phyloP scores from a whole-genome alignment of 352 stramenopile genomes.

The Blastocystis hominis region DNA sequence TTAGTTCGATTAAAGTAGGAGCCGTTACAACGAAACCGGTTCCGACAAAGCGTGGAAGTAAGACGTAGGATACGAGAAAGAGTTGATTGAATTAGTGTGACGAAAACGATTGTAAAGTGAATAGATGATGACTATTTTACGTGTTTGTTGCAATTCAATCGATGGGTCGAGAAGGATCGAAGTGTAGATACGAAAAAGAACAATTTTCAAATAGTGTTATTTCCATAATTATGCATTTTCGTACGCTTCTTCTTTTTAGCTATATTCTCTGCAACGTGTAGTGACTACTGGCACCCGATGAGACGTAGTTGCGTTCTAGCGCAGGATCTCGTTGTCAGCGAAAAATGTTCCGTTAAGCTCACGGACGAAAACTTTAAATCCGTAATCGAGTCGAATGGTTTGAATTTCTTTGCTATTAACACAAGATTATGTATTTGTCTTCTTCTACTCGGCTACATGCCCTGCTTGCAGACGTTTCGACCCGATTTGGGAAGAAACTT shows the following conservation, averaged over 20 bases:
- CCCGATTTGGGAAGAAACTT: constrained; percentile 34
- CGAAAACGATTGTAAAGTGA: neutral
- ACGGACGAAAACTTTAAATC: constrained; percentile 44
- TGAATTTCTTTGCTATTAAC: neutral
- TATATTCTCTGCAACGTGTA: neutral
- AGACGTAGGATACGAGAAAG: neutral
- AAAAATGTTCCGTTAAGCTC: constrained; percentile 17
- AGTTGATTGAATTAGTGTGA: neutral
- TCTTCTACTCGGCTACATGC: constrained; percentile 57
- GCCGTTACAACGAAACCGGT: neutral
- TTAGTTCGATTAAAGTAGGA: neutral
- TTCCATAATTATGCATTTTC: neutral
- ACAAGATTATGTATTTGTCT: constrained; percentile 42
- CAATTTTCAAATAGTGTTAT: neutral
- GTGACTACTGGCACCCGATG: neutral
- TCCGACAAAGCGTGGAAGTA: neutral
- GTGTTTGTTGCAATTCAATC: neutral
- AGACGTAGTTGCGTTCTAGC: neutral
- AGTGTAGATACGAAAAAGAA: neutral
- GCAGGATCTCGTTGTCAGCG: constrained; percentile 2
- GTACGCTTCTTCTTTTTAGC: neutral
- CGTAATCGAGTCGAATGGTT: constrained; percentile 48
- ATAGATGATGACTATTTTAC: neutral
- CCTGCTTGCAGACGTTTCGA: constrained; percentile 44
- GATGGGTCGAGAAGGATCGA: neutral